phyloP scores from a whole-genome alignment of 371 early-diverging fungal genomes.

The Apophysomyces sp. region DNA sequence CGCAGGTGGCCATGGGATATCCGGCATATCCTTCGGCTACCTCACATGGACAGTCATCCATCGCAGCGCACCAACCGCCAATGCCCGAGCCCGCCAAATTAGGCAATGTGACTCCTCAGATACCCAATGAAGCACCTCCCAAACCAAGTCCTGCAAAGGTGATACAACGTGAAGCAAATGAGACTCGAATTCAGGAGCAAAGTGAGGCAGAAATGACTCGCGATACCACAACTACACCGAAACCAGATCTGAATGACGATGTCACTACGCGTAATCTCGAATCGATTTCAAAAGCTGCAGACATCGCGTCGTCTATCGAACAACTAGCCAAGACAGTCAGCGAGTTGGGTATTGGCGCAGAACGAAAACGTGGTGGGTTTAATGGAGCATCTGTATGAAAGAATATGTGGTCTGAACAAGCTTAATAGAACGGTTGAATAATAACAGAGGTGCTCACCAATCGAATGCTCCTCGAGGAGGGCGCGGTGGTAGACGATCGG shows the following conservation, averaged over 20 bases:
- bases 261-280: neutral
- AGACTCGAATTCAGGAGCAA: neutral
- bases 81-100: neutral
- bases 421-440: neutral
- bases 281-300: neutral
- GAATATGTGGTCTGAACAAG: neutral
- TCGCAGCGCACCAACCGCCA: neutral
- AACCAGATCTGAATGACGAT: slow-evolving; percentile 20
- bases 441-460: neutral
- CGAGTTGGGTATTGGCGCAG: slow-evolving; percentile 17
- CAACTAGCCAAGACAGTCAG: slow-evolving; percentile 21
- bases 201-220: neutral
- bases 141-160: neutral
- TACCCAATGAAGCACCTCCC: neutral
- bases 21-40: neutral
- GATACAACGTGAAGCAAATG: neutral
- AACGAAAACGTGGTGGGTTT: slow-evolving; percentile 3
- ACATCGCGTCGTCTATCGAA: slow-evolving; percentile 27
- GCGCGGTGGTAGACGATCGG: neutral
- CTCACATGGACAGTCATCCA: neutral
- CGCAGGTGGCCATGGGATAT: neutral
- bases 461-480: neutral
- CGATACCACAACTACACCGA: slow-evolving; percentile 2
- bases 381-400: neutral
- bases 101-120: neutral